A percentile compares a stretch with the other conserved stretches of the same genome.
phyloP scores from a whole-genome alignment of 768 basidiomycete genomes.

The Boletellus ananiceps region DNA sequence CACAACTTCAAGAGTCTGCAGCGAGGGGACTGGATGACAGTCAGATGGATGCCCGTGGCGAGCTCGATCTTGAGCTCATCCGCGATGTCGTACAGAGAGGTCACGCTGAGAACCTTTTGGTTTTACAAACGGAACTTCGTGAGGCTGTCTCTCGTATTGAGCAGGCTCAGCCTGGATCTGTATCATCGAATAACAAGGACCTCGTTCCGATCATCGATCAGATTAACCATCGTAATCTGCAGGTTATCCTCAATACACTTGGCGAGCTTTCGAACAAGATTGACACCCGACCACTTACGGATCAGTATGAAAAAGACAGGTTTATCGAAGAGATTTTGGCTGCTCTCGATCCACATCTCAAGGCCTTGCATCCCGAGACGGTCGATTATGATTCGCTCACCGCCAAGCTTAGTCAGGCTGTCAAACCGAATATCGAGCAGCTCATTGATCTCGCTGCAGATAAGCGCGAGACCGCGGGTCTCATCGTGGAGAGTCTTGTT shows the following conservation, averaged over 20 bases:
- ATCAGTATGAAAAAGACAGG: slow-evolving; percentile 49
- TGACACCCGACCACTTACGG: slow-evolving; percentile 32
- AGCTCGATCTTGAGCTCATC: slow-evolving; percentile 74
- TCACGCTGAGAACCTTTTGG: slow-evolving; percentile 53
- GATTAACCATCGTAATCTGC: slow-evolving; percentile 50
- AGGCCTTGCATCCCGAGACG: slow-evolving; percentile 55
- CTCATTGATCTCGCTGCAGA: slow-evolving; percentile 87
- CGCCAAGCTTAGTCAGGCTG: slow-evolving; percentile 70
- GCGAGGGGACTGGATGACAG: slow-evolving; percentile 54
- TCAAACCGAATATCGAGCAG: slow-evolving; percentile 85
- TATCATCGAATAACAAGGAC: slow-evolving; percentile 24
- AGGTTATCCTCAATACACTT: slow-evolving; percentile 57
- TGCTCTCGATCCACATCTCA: slow-evolving; percentile 57
- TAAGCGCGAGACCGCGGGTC: slow-evolving; percentile 79
- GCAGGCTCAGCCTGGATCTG: slow-evolving; percentile 17
- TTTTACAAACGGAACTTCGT: slow-evolving; percentile 58
- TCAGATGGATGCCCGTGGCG: slow-evolving; percentile 68
- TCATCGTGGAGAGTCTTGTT: slow-evolving; percentile 69
- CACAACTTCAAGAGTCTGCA: slow-evolving; percentile 62
- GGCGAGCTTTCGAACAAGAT: slow-evolving; percentile 39
- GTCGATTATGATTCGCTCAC: slow-evolving; percentile 80
- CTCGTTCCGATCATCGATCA: slow-evolving; percentile 52
- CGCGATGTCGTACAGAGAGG: slow-evolving; percentile 65
- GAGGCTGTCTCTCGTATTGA: slow-evolving; percentile 44
- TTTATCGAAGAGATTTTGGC: slow-evolving; percentile 58